Evolutionary conservation across 2,329 filamentous ascomycete genomes (phyloP).

Genomic region (Aspergillus clavatus): DNA sequence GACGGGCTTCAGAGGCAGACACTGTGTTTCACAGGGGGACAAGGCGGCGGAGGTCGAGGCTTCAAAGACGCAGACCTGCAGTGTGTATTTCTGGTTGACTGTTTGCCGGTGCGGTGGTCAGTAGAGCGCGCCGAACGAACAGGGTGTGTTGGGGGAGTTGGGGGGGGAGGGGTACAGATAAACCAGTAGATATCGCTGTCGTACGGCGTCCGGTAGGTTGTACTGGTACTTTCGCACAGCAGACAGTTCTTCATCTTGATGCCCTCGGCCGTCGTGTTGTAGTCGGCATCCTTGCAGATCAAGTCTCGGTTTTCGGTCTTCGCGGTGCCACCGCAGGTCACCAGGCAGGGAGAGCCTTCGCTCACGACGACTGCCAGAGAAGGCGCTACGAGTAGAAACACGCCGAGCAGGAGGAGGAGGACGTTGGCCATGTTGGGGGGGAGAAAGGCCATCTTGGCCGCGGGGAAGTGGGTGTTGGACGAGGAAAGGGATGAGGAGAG

Average conservation of each 20-base stretch:
- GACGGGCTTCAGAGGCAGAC: neutral
- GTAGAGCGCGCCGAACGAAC: no score
- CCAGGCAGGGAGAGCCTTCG: neutral
- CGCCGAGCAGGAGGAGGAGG: neutral
- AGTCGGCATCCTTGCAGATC: constrained; percentile 1
- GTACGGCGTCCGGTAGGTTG: neutral
- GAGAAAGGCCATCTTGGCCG: no score
- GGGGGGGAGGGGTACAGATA: neutral
- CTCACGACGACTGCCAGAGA: neutral
- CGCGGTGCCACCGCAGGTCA: neutral
- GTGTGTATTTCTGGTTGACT: constrained; percentile 4
- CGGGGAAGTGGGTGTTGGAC: neutral
- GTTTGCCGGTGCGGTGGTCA: no score
- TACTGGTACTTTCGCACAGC: constrained; percentile 1
- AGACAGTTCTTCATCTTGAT: constrained; percentile 2
- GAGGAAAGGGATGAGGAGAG: neutral
- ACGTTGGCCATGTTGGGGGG: neutral
- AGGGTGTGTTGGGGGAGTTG: no score
- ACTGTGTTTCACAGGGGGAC: neutral
- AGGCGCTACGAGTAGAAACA: neutral
- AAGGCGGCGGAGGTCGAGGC: neutral
- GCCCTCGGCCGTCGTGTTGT: neutral
- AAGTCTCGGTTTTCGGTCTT: neutral
- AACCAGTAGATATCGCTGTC: neutral
- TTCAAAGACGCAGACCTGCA: constrained; percentile 2